Conservation (phyloP, 2,329 filamentous ascomycete genomes). For the Diaporthe ampelina region DNA sequence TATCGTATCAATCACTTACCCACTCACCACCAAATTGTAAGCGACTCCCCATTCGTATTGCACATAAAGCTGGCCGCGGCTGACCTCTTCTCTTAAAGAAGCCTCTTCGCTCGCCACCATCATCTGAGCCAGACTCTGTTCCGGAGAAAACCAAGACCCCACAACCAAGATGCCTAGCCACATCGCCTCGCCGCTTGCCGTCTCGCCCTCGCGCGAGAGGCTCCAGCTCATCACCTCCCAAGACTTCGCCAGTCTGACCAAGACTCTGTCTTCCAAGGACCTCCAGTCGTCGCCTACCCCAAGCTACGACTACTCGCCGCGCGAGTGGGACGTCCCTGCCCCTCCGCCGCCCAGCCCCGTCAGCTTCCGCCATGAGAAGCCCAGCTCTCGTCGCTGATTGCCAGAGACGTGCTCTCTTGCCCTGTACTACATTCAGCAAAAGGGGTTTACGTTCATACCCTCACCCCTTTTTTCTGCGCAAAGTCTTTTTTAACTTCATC, state of each 20-base stretch:
- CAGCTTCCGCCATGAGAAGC: constrained; percentile 61
- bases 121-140: neutral
- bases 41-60: neutral
- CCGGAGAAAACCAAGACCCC: constrained; percentile 3
- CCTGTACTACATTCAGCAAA: neutral
- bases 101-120: neutral
- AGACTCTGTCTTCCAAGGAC: constrained; percentile 61
- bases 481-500: constrained; percentile 17
- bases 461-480: constrained; percentile 2
- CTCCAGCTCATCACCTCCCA: constrained; percentile 61
- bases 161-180: constrained; percentile 56
- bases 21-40: constrained; percentile 26
- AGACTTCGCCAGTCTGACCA: constrained; percentile 68
- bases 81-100: neutral
- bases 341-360: constrained; percentile 75
- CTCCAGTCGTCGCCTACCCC: constrained; percentile 60
- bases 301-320: constrained; percentile 65
- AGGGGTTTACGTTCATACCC: neutral
- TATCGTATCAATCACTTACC: constrained; percentile 5
- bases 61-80: neutral
- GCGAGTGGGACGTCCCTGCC: constrained; percentile 75
- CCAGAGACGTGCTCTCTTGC: neutral
- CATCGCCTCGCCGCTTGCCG: constrained; percentile 61
- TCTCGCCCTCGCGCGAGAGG: constrained; percentile 61
- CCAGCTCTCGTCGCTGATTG: constrained; percentile 24